Evolutionary conservation across 176 grass and related monocot species (phyloP).

Genomic region (Juncus inflexus): DNA sequence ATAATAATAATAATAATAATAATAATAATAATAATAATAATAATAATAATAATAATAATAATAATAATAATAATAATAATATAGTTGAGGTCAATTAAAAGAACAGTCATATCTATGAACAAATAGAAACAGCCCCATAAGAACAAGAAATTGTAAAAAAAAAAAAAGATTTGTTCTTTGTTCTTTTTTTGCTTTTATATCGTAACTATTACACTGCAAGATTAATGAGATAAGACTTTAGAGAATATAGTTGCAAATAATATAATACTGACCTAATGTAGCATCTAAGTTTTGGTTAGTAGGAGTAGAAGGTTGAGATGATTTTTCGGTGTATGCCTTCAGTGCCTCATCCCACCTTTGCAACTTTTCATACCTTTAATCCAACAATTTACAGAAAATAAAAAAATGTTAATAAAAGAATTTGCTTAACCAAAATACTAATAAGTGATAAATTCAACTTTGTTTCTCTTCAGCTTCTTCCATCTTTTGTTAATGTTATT

Average conservation of each 20-base stretch:
- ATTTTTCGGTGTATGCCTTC: conserved; percentile 79
- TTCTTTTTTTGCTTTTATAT: neutral
- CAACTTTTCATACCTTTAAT: conserved; percentile 89
- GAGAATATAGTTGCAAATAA: neutral
- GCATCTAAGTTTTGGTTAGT: conserved; percentile 73
- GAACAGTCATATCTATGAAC: neutral
- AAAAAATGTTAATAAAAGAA: conserved; percentile 26
- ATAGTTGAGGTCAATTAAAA: neutral
- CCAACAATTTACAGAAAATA: neutral
- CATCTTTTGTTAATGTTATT: too few species aligned
- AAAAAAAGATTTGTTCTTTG: neutral
- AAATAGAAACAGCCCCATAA: neutral
- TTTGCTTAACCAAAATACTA: neutral
- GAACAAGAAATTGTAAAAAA: conserved; percentile 7
- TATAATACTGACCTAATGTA: conserved; percentile 56
- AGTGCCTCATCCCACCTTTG: conserved; percentile 97
- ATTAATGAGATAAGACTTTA: neutral
- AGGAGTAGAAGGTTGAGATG: conserved; percentile 71
- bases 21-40: neutral
- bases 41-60: conserved; percentile 5
- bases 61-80: neutral
- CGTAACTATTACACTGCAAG: neutral
- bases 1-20: conserved; percentile 11
- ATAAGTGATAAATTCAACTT: too few species aligned
- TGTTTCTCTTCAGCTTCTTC: too few species aligned